A percentile compares a stretch with the other conserved stretches of the same genome.
phyloP scores from a whole-genome alignment of 495 filamentous ascomycete species.

The Penicillium pulvis region DNA sequence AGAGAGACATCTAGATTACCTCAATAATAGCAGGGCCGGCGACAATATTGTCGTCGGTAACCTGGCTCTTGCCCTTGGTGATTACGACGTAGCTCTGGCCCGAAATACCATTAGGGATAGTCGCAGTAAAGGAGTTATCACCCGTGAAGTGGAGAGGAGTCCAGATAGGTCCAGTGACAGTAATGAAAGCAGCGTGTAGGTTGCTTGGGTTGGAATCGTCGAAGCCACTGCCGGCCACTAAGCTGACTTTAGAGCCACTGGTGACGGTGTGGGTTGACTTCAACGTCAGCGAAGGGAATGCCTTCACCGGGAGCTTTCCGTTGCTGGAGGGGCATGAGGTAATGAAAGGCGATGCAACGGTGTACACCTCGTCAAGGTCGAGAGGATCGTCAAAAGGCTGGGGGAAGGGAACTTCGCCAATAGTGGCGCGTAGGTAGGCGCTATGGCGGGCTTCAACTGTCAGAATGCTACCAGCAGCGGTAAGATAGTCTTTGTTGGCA shows the following conservation, averaged over 20 bases:
- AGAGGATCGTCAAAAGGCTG: constrained; percentile 61
- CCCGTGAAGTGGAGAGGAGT: constrained; percentile 22
- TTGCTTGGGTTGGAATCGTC: constrained; percentile 11
- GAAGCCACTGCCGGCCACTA: constrained; percentile 24
- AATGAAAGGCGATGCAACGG: constrained; percentile 63
- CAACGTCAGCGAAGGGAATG: constrained; percentile 51
- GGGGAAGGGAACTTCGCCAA: constrained; percentile 52
- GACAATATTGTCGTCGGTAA: constrained; percentile 32
- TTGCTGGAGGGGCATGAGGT: constrained; percentile 56
- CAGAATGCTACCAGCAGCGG: constrained; percentile 61
- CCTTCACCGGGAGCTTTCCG: constrained; percentile 56
- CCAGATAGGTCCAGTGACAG: constrained; percentile 42
- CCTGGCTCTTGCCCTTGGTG: constrained; percentile 26
- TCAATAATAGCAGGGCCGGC: constrained; percentile 41
- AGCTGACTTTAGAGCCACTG: constrained; percentile 19
- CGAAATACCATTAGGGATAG: constrained; percentile 33
- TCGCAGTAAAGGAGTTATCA: constrained; percentile 33
- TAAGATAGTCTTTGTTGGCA: constrained; percentile 52
- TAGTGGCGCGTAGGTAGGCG: constrained; percentile 55
- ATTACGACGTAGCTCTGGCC: constrained; percentile 45
- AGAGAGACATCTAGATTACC: constrained; percentile 18
- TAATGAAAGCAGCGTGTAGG: constrained; percentile 37
- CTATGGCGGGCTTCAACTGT: constrained; percentile 64
- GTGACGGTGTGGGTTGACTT: constrained; percentile 12
- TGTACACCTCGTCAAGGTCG: constrained; percentile 59